phyloP scores from a whole-genome alignment of 1,139 yeast genomes.

The Pichia sp. region DNA sequence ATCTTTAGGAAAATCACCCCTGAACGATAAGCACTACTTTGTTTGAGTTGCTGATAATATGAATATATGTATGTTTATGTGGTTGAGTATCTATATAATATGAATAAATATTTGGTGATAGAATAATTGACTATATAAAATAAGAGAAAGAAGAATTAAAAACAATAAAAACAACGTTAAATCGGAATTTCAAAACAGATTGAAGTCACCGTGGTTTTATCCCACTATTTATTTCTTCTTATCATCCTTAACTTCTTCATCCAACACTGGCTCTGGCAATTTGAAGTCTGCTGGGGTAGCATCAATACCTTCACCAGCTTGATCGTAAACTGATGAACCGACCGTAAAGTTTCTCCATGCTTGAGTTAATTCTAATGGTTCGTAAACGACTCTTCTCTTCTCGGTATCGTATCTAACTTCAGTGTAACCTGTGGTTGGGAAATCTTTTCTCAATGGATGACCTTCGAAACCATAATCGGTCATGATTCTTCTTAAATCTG shows the following conservation, averaged over 20 bases:
- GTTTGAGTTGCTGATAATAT: not conserved
- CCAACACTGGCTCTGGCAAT: slow-evolving; percentile 79
- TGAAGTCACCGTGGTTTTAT: not conserved
- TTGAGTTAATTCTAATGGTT: slow-evolving; percentile 85
- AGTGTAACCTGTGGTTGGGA: slow-evolving; percentile 89
- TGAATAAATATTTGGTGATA: slow-evolving; percentile 3
- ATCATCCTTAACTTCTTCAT: slow-evolving; percentile 47
- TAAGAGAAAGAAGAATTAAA: not conserved
- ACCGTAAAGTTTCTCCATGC: slow-evolving; percentile 89
- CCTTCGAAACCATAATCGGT: slow-evolving; percentile 94
- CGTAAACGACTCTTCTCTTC: slow-evolving; percentile 84
- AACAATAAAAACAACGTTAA: too few species aligned
- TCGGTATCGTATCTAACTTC: slow-evolving; percentile 89
- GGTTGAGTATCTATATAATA: not conserved
- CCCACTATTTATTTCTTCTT: slow-evolving; percentile 30
- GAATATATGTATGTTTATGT: not conserved
- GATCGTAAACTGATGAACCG: slow-evolving; percentile 89
- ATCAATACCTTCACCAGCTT: slow-evolving; percentile 83
- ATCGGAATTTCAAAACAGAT: too few species aligned
- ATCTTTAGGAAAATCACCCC: too few species aligned
- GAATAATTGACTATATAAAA: slow-evolving; percentile 9
- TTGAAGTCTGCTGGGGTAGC: slow-evolving; percentile 76
- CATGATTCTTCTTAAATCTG: slow-evolving; percentile 84
- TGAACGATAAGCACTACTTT: not conserved
- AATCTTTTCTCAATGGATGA: slow-evolving; percentile 86